phyloP scores from a whole-genome alignment of 176 grass and related monocot species.

The Stipa capillata region DNA sequence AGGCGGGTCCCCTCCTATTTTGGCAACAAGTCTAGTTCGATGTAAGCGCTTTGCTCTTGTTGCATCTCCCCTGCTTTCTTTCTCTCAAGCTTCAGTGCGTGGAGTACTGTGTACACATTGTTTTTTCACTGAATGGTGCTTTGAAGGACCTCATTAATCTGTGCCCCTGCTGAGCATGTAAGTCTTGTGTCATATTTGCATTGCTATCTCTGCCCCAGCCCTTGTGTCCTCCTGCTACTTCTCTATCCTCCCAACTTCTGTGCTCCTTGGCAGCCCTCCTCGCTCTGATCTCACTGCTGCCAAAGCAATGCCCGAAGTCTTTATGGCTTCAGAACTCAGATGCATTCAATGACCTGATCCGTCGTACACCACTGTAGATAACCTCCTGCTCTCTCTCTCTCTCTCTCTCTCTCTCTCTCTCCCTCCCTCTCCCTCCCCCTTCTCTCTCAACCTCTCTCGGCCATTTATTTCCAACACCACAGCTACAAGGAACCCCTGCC shows the following conservation, averaged over 20 bases:
- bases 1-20: not conserved
- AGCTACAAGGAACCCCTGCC: slow-evolving; percentile 19
- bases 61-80: not conserved
- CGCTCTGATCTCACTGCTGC: slow-evolving; percentile 14
- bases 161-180: slow-evolving; percentile 19
- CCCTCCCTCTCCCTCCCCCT: not conserved
- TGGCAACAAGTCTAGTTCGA: slow-evolving; percentile 2
- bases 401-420: not conserved
- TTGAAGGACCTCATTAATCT: slow-evolving; percentile 33
- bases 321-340: slow-evolving; percentile 37
- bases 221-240: not conserved
- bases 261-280: slow-evolving; percentile 16
- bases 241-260: slow-evolving; percentile 36
- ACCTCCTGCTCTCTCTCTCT: too few relatives aligned
- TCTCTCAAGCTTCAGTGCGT: not conserved
- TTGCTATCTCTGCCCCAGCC: slow-evolving; percentile 14
- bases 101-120: not conserved
- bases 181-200: slow-evolving; percentile 22
- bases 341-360: slow-evolving; percentile 49
- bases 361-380: slow-evolving; percentile 23
- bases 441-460: too few relatives aligned
- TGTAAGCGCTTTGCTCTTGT: not conserved
- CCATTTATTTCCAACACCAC: slow-evolving; percentile 20
- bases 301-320: slow-evolving; percentile 15
- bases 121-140: not conserved